Conservation (phyloP, 805 yeast genomes). For the Wickerhamiella azymoides region DNA sequence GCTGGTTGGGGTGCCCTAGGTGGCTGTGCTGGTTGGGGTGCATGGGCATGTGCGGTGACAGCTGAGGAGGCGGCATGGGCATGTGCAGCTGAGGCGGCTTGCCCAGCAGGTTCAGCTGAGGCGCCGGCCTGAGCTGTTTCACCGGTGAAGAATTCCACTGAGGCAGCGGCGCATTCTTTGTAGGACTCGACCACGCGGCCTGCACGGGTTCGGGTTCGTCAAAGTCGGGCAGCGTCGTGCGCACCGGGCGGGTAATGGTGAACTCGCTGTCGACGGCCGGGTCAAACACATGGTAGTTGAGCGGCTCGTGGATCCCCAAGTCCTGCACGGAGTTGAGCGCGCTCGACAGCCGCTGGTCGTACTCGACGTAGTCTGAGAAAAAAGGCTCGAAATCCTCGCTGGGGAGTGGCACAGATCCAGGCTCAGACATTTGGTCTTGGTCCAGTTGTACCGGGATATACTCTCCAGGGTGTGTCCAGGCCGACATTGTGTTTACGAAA, state of each 20-base stretch:
- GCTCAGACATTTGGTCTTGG: conserved; percentile 9
- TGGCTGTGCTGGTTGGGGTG: too few relatives aligned
- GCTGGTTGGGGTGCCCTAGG: too few relatives aligned
- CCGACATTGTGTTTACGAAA: neutral
- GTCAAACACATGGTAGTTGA: neutral
- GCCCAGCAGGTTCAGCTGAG: neutral
- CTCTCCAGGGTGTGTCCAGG: neutral
- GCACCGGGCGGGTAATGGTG: conserved; percentile 1
- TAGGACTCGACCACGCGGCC: conserved; percentile 4
- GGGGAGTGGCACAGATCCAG: conserved; percentile 32
- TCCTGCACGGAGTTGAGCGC: conserved; percentile 45
- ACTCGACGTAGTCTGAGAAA: conserved; percentile 30
- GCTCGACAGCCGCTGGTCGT: conserved; percentile 41
- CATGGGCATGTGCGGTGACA: neutral
- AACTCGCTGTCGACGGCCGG: conserved; percentile 1
- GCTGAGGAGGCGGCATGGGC: neutral
- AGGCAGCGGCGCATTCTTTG: conserved; percentile 1
- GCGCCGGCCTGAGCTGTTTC: neutral
- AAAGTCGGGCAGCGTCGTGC: neutral
- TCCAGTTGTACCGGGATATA: conserved; percentile 5
- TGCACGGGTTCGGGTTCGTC: conserved; percentile 1
- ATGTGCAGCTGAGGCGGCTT: neutral
- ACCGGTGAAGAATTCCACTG: neutral
- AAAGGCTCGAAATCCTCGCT: conserved; percentile 39
- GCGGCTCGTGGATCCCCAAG: conserved; percentile 40